Percentiles rank a stretch among this genome's conserved stretches.
Evolutionary conservation across 176 grass and related monocot genomes (phyloP).

Genomic region (Hordeum marinum): DNA sequence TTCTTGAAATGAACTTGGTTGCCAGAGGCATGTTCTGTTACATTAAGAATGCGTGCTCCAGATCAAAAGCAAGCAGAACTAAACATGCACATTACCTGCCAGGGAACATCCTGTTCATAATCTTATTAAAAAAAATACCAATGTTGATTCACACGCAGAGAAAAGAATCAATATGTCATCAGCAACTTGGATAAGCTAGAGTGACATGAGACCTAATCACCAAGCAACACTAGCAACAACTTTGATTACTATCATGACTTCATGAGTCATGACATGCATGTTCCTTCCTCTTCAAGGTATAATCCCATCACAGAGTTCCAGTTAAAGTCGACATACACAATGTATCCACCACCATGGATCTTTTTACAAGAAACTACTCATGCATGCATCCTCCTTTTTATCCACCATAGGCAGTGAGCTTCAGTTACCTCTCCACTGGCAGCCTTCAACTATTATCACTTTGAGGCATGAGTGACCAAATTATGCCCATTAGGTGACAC

Average conservation of each 20-base stretch:
- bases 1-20: slow-evolving; percentile 16
- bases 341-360: slow-evolving; percentile 23
- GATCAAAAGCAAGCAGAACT: slow-evolving; percentile 18
- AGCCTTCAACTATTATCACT: slow-evolving; percentile 9
- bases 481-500: slow-evolving; percentile 31
- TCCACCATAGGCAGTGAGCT: background rate
- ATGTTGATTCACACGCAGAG: slow-evolving; percentile 20
- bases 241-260: slow-evolving; percentile 39
- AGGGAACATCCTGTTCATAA: slow-evolving; percentile 11
- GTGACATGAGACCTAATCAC: slow-evolving; percentile 48
- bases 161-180: slow-evolving; percentile 23
- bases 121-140: slow-evolving; percentile 1
- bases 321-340: background rate
- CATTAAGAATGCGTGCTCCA: background rate
- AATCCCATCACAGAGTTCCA: slow-evolving; percentile 22
- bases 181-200: slow-evolving; percentile 46
- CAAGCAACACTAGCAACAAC: slow-evolving; percentile 50
- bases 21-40: slow-evolving; percentile 18
- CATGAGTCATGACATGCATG: slow-evolving; percentile 39
- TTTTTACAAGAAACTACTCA: background rate
- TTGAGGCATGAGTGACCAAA: slow-evolving; percentile 19
- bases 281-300: slow-evolving; percentile 48
- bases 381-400: background rate
- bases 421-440: slow-evolving; percentile 33
- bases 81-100: slow-evolving; percentile 35